Conservation (phyloP, 768 basidiomycete genomes). For the Guyanaporus albipodus region DNA sequence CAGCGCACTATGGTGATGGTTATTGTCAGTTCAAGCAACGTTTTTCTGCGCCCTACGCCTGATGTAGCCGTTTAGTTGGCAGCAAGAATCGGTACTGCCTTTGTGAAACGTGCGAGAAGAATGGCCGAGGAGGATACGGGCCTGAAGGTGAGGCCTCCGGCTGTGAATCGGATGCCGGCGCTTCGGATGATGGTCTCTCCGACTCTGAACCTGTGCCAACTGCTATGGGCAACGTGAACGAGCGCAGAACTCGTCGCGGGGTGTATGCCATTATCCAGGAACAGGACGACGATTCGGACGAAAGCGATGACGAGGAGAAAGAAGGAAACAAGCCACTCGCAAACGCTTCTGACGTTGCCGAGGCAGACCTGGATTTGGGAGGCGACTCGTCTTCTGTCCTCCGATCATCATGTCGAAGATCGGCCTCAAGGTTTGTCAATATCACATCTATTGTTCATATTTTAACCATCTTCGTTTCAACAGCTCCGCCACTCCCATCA, state of each 20-base stretch:
- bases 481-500: conserved; percentile 27
- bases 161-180: conserved; percentile 44
- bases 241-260: conserved; percentile 75
- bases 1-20: conserved; percentile 86
- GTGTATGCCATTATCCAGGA: conserved; percentile 71
- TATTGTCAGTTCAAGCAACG: conserved; percentile 61
- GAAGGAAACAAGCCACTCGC: conserved; percentile 47
- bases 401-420: conserved; percentile 25
- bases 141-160: conserved; percentile 48
- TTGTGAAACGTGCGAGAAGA: conserved; percentile 83
- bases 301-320: conserved; percentile 51
- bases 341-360: conserved; percentile 43
- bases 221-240: conserved; percentile 61
- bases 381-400: conserved; percentile 19
- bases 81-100: conserved; percentile 71
- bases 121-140: conserved; percentile 67
- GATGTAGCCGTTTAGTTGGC: conserved; percentile 48
- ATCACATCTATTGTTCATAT: conserved; percentile 2
- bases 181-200: conserved; percentile 31
- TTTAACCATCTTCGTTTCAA: conserved; percentile 11
- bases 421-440: conserved; percentile 25
- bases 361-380: conserved; percentile 51
- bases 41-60: conserved; percentile 20
- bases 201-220: conserved; percentile 46
- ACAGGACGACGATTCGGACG: conserved; percentile 57